Evolutionary conservation across 2,329 filamentous ascomycete genomes (phyloP), one percentile per base, ranked within the genome.

Genomic region (Hypoxylon rubiginosum): DNA sequence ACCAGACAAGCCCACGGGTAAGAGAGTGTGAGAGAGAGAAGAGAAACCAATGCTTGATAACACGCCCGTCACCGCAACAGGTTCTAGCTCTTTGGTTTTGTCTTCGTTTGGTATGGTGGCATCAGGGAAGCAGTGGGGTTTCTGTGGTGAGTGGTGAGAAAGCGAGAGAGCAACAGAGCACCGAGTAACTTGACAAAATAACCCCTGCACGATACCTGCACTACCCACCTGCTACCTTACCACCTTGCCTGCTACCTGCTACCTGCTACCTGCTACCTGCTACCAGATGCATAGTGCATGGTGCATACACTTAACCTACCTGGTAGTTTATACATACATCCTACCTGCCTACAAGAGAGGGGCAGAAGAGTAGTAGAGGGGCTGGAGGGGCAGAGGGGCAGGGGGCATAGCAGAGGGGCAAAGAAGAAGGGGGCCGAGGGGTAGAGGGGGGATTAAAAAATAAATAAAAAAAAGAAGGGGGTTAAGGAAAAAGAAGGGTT

Each of bases 61-160:
- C 48, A 58, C 53, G 52, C 36, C 43, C 39, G 45, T 24, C 43
- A 65, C 52, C 62, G 70, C 68, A 62, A 72, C 68, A 65, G 59
- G 57, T 61, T 68, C 70, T 75, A 74, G 60, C 57, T 71, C 71
- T 68, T 56, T 57, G 9, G 39, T 43, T 19, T 19, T 43, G n/a
- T 43, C n/a, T 43, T 43, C 17, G 48, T 73, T 73, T 65, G 70
- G 72, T 59, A 74, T 74, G 71, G 73, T 74, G 68, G 63, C 70
- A 74, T 73, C 62, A 71, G 69, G 65, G 72, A 19, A 61, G 68
- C 64, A 66, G 72, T 73, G 73, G 72, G 71, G 71, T 72, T 58
- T 6, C 39, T 43, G 39, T 19, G 62, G 34, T 15, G 26, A 21
- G 34, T 62, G 57, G 60, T 67, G 60, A 41, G 51, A n/a, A n/a